These are phyloP conservation scores for Thielaviopsis ethacetica DNA, from an alignment of 2,329 filamentous ascomycete genomes.

Conservation along the genomic window DNA sequence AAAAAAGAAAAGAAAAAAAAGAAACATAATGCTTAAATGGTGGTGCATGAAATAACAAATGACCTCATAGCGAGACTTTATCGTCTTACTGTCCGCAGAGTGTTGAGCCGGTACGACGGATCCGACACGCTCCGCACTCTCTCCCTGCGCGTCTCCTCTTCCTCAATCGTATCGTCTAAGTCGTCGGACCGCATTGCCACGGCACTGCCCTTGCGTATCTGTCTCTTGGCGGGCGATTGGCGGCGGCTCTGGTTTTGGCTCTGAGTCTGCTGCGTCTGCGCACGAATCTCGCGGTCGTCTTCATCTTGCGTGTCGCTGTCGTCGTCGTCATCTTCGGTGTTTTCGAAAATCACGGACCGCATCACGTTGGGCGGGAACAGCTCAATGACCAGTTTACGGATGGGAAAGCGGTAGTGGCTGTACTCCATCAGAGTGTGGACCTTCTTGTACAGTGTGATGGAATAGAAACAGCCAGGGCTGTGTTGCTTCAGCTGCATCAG, in stretches of 20 bases:
- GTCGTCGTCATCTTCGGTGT: slow-evolving; percentile 32
- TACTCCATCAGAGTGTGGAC: slow-evolving; percentile 72
- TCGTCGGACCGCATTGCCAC: slow-evolving; percentile 5
- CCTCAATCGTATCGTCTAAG: slow-evolving; percentile 14
- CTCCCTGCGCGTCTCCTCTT: slow-evolving; percentile 31
- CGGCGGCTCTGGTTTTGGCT: not conserved
- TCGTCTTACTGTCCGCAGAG: slow-evolving; percentile 1
- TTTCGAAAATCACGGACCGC: slow-evolving; percentile 63
- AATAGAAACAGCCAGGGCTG: slow-evolving; percentile 58
- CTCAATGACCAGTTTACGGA: slow-evolving; percentile 81
- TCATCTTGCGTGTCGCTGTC: slow-evolving; percentile 29
- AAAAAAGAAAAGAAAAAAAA: not conserved
- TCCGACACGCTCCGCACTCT: slow-evolving; percentile 38
- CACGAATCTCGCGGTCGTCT: slow-evolving; percentile 19
- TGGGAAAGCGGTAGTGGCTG: slow-evolving; percentile 75
- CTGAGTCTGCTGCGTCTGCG: slow-evolving; percentile 1
- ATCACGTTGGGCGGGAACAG: slow-evolving; percentile 86
- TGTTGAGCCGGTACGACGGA: slow-evolving; percentile 16
- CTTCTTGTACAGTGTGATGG: slow-evolving; percentile 65
- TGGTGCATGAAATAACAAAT: not conserved
- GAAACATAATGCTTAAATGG: not conserved
- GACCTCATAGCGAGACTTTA: not conserved
- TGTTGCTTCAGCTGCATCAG: slow-evolving; percentile 64
- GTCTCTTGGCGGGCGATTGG: slow-evolving; percentile 7
- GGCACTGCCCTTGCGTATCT: slow-evolving; percentile 6